phyloP scores from a whole-genome alignment of 176 grass and related monocot species.

The Zea luxurians region DNA sequence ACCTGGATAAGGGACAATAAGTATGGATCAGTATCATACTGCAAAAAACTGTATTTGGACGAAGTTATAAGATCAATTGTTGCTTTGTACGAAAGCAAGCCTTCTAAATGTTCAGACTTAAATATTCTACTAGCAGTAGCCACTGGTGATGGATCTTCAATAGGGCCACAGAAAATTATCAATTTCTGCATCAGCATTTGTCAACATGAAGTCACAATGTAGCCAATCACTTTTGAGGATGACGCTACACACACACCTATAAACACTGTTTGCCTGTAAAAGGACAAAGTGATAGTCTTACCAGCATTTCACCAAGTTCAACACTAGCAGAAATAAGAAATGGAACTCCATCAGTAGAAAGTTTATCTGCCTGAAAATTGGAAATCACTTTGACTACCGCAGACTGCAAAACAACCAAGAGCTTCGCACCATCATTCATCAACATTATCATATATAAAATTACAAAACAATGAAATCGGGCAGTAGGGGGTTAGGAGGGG shows the following conservation, averaged over 20 bases:
- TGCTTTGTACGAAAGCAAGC: constrained; percentile 71
- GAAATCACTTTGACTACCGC: constrained; percentile 61
- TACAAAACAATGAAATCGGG: not conserved
- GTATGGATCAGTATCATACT: constrained; percentile 69
- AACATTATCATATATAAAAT: constrained; percentile 1
- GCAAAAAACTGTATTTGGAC: constrained; percentile 77
- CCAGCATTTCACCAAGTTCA: constrained; percentile 79
- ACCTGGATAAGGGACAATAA: constrained; percentile 93
- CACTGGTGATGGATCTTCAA: constrained; percentile 74
- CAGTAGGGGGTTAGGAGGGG: not conserved
- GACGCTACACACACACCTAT: constrained; percentile 24
- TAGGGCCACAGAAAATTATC: constrained; percentile 66
- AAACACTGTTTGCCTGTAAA: constrained; percentile 21
- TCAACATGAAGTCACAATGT: constrained; percentile 35
- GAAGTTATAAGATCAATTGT: constrained; percentile 65
- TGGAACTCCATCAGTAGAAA: constrained; percentile 54
- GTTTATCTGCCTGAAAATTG: constrained; percentile 47
- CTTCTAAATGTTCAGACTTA: constrained; percentile 64
- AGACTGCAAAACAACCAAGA: constrained; percentile 71
- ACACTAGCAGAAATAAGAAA: constrained; percentile 63
- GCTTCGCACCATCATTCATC: constrained; percentile 7
- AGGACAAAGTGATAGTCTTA: constrained; percentile 37
- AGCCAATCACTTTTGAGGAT: constrained; percentile 29
- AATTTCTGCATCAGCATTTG: constrained; percentile 71
- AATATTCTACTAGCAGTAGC: constrained; percentile 61